These are phyloP conservation scores for Suhomyces kunorum DNA, from an alignment of 1,139 yeast genomes.

Conservation along the genomic window DNA sequence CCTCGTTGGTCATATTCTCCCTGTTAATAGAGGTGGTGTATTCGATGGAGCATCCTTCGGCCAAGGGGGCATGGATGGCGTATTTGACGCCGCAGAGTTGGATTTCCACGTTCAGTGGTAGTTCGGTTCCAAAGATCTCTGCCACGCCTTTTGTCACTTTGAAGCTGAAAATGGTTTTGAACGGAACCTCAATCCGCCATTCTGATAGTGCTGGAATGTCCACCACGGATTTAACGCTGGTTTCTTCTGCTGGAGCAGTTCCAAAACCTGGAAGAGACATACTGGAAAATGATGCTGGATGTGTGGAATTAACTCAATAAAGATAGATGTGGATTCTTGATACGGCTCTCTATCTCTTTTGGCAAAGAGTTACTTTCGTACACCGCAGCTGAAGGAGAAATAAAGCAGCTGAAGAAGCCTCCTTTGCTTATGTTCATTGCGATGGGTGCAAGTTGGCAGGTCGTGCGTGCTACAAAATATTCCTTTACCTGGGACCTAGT, in stretches of 20 bases:
- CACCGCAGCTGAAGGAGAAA: no score
- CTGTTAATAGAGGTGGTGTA: constrained; percentile 51
- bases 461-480: constrained; percentile 1
- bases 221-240: constrained; percentile 17
- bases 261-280: constrained; percentile 24
- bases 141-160: constrained; percentile 69
- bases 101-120: constrained; percentile 70
- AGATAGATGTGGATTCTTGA: no score
- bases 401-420: background rate
- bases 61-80: constrained; percentile 61
- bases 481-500: background rate
- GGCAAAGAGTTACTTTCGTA: no score
- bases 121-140: constrained; percentile 91
- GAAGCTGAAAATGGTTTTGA: constrained; percentile 55
- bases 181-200: constrained; percentile 82
- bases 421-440: background rate
- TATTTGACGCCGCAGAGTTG: constrained; percentile 58
- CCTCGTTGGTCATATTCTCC: constrained; percentile 44
- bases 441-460: constrained; percentile 7
- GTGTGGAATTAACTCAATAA: no score
- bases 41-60: constrained; percentile 50
- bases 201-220: constrained; percentile 55
- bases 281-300: background rate
- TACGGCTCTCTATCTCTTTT: no score
- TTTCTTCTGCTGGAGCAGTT: constrained; percentile 13